Evolutionary conservation across 176 grass and related monocot genomes (phyloP), one percentile per base, ranked within the genome.

Genomic region (Miscanthus lutarioriparius): DNA sequence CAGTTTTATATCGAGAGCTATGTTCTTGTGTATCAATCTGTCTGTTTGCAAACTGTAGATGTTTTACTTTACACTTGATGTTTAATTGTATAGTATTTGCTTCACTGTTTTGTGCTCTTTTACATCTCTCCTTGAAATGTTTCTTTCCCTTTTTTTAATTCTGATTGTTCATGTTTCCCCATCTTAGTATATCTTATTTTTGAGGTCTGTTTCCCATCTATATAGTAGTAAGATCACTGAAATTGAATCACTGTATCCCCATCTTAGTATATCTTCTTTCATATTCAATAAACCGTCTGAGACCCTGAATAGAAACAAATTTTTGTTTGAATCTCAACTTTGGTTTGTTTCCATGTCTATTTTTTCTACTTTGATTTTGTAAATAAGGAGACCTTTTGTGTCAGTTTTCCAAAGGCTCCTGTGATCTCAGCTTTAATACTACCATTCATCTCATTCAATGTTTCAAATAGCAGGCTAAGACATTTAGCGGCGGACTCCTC

Each of bases 81-180:
- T 56, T 56, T 56, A 56, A 56, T 56, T 82, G 63, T 37, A 74
- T 48, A 67, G 7, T 35, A 87, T 81, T 72, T 82, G 65, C 41
- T 32, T 6, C 19, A 10, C 33, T 81, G 30, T 61, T 82, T 59
- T 59, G 54, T 82, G 40, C 38, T 25, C 12, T 88, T 64, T 53
- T 51, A 26, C 28, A n/a, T 69, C 2, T 71, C 30, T 39, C 41
- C 32, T 54, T 51, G 33, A 67, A 53, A 38, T 35, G 5, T 19
- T 70, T 38, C 0, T 67, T 81, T 54, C 10, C 38, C 3, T 35
- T 36, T 20, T 20, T 20, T 51, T 67, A 4, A 32, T 70, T 51
- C 12, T 79, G 33, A 56, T 79, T 66, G 22, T 70, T 36, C 22
- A 61, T 45, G 36, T 59, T 83, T 69, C 27, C 26, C 30, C 33